Percentiles rank a stretch among this genome's conserved stretches.
These are phyloP conservation scores for Penicillium ochrochloron DNA, from an alignment of 495 filamentous ascomycete genomes.

Conservation along the genomic window DNA sequence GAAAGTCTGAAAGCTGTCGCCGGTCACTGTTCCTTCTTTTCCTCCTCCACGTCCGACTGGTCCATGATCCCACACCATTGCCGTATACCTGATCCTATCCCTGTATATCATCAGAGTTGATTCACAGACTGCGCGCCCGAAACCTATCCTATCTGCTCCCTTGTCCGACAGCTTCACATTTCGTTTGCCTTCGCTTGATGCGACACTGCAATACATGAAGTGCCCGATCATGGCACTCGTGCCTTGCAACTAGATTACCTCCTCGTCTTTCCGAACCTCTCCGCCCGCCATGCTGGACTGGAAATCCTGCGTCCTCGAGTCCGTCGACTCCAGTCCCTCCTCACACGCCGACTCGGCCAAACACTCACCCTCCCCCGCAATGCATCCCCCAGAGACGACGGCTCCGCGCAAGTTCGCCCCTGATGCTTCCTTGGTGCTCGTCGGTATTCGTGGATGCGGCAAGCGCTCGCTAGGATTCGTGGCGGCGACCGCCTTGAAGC, in stretches of 20 bases:
- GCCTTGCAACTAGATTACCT: conserved; percentile 11
- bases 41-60: background rate
- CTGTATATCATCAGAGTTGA: background rate
- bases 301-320: conserved; percentile 20
- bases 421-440: conserved; percentile 74
- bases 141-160: background rate
- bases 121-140: background rate
- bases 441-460: conserved; percentile 77
- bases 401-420: conserved; percentile 58
- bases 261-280: background rate
- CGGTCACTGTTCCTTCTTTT: background rate
- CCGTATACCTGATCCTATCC: background rate
- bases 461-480: conserved; percentile 82
- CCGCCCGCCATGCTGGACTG: conserved; percentile 18
- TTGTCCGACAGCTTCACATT: background rate
- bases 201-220: conserved; percentile 7
- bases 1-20: background rate
- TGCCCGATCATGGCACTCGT: conserved; percentile 18
- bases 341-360: conserved; percentile 7
- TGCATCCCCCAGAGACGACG: conserved; percentile 50
- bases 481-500: conserved; percentile 72
- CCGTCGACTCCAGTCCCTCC: conserved; percentile 11
- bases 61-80: background rate
- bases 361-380: conserved; percentile 15
- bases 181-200: conserved; percentile 11